Conservation (phyloP, 352 stramenopile genomes). For the Elongisporangium anandrum region DNA sequence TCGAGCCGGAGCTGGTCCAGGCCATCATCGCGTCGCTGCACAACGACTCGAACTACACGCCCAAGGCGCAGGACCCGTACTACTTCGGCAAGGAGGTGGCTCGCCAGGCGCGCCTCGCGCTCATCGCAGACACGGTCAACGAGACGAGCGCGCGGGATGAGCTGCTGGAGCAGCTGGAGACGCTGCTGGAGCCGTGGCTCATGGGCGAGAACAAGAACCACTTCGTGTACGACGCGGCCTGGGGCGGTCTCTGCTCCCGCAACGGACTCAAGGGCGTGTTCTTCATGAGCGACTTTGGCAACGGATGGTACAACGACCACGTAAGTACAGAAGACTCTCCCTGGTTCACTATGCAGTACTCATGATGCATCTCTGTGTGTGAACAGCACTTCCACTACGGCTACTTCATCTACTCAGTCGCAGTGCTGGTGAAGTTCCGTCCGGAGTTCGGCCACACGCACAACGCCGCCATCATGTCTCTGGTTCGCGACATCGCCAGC, state of each 20-base stretch:
- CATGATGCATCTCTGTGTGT: constrained; percentile 7
- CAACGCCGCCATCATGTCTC: constrained; percentile 68
- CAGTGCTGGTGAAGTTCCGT: constrained; percentile 76
- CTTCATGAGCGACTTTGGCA: constrained; percentile 92
- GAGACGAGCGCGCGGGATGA: constrained; percentile 41
- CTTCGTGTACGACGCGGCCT: constrained; percentile 92
- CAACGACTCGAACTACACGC: constrained; percentile 70
- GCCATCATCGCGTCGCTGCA: constrained; percentile 49
- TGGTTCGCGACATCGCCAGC: constrained; percentile 78
- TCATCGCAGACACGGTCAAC: constrained; percentile 79
- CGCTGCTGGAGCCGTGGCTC: constrained; percentile 78
- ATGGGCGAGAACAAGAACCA: constrained; percentile 66
- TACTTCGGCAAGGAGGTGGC: constrained; percentile 86
- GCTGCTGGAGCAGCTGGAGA: constrained; percentile 58
- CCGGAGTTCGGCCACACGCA: constrained; percentile 65
- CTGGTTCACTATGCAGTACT: too few species aligned
- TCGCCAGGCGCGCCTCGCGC: constrained; percentile 62
- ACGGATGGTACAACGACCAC: constrained; percentile 89
- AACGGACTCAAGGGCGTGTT: constrained; percentile 89
- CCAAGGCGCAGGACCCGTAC: constrained; percentile 67
- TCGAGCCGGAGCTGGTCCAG: constrained; percentile 29
- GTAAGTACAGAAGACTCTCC: constrained; percentile 37
- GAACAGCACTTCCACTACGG: constrained; percentile 96
- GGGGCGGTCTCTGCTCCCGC: constrained; percentile 89
- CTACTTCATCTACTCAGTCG: constrained; percentile 88